These are phyloP conservation scores for Amaranthus palmeri DNA, from an alignment of 148 eudicot genomes.

Conservation along the genomic window DNA sequence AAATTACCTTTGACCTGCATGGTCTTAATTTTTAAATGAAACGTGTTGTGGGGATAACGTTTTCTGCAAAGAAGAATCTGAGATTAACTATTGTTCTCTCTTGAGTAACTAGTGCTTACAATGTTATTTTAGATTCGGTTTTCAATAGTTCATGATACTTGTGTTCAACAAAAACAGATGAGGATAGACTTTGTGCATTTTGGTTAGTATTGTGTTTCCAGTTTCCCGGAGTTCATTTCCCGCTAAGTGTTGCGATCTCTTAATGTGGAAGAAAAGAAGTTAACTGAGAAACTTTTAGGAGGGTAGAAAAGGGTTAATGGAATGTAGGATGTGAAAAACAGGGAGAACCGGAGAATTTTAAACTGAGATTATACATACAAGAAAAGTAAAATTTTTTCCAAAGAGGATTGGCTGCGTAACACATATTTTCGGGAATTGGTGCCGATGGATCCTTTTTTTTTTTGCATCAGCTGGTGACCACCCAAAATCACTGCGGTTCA, in stretches of 20 bases:
- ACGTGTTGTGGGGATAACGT: not conserved
- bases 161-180: not conserved
- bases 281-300: no score
- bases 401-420: no score
- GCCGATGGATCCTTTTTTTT: no score
- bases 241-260: not conserved
- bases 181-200: not conserved
- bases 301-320: no score
- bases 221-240: not conserved
- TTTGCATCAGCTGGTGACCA: no score
- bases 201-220: not conserved
- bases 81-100: not conserved
- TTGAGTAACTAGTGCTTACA: not conserved
- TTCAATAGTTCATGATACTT: not conserved
- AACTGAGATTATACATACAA: no score
- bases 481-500: no score
- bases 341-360: no score
- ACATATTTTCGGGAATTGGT: no score
- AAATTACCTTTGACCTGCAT: not conserved
- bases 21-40: not conserved
- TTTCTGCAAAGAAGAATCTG: not conserved
- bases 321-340: no score
- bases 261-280: no score
- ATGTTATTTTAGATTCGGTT: not conserved
- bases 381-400: no score